Evolutionary conservation across 345 rosid genomes (phyloP), one percentile per base, ranked within the genome.

Genomic region (Citrus reticulata): DNA sequence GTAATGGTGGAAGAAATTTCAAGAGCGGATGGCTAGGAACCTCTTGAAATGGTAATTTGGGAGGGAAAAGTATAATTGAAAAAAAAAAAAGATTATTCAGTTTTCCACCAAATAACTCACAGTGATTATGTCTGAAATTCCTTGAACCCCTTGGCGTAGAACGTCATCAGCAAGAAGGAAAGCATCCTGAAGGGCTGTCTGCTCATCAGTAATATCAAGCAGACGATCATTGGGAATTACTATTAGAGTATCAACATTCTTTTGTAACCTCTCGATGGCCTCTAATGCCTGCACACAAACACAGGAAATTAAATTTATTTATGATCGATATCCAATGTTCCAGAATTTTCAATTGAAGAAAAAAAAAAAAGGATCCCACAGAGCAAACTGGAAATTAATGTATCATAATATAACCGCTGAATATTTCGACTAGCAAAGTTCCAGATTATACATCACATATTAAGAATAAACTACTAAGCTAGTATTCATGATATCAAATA

Each of bases 111-210:
- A 73, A 72, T 58, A 46, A 88, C 95, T 83, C 78, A 95, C 99
- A 58, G 96, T 95, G 76, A 95, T 95, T 75, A 95, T 95, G 86
- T 95, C 99, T 8, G 98, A 93, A 76, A 95, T 95, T 85, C 99
- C 99, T 86, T 95, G 99, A 61, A 95, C 99, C n/a, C 99, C 99
- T 86, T 95, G 99, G 71, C 97, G 95, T 74, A 95, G 84, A 77
- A 95, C 99, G 85, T 95, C 98, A 86, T 93, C 98, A 29, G 98
- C 99, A 46, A 96, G 99, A 80, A 96, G 95, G 84, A 96, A 96
- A 66, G 99, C 99, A 83, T 96, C 99, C 86, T 93, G 99, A 51
- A 96, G 94, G 9, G 97, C 90, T 8, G 97, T 92, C 85, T 96
- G 99, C 89, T 96, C 99, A 87, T 96, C 97, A 74, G 97, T 95